phyloP scores from a whole-genome alignment of 805 yeast genomes.

The Candida vartiovaarae region DNA sequence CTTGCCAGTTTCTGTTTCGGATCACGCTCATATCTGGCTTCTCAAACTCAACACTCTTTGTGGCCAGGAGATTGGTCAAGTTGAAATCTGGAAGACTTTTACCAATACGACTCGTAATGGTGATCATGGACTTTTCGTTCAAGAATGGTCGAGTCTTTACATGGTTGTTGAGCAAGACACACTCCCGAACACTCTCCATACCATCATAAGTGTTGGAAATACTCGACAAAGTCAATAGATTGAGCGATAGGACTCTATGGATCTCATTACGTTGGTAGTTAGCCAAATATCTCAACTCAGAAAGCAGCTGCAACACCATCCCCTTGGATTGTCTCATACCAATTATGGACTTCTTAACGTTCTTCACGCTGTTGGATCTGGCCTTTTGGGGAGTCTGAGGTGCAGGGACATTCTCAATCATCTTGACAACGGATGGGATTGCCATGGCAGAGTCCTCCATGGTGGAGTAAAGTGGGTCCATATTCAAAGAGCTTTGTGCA shows the following conservation, averaged over 20 bases:
- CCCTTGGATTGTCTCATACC: conserved; percentile 19
- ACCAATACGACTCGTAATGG: conserved; percentile 9
- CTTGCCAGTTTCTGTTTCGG: conserved; percentile 46
- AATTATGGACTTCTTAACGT: conserved; percentile 17
- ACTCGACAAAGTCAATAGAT: conserved; percentile 21
- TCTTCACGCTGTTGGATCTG: conserved; percentile 17
- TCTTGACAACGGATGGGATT: conserved; percentile 29
- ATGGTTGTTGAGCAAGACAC: conserved; percentile 22
- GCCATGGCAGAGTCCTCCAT: conserved; percentile 45
- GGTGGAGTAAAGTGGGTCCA: conserved; percentile 43
- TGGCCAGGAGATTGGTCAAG: conserved; percentile 3
- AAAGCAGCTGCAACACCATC: conserved; percentile 12
- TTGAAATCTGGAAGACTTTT: conserved; percentile 14
- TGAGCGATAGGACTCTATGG: conserved; percentile 18
- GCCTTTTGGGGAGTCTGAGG: conserved; percentile 7
- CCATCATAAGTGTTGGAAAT: conserved; percentile 14
- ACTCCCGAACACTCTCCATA: conserved; percentile 15
- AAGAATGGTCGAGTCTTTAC: conserved; percentile 21
- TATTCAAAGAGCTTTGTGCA: conserved; percentile 26
- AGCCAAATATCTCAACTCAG: conserved; percentile 18
- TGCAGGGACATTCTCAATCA: background rate
- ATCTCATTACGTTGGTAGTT: conserved; percentile 22
- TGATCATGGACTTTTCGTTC: conserved; percentile 21
- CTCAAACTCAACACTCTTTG: conserved; percentile 3
- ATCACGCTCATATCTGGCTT: conserved; percentile 7